phyloP scores from a whole-genome alignment of 768 basidiomycete species.

The Lanmaoa pseudosensibilis region DNA sequence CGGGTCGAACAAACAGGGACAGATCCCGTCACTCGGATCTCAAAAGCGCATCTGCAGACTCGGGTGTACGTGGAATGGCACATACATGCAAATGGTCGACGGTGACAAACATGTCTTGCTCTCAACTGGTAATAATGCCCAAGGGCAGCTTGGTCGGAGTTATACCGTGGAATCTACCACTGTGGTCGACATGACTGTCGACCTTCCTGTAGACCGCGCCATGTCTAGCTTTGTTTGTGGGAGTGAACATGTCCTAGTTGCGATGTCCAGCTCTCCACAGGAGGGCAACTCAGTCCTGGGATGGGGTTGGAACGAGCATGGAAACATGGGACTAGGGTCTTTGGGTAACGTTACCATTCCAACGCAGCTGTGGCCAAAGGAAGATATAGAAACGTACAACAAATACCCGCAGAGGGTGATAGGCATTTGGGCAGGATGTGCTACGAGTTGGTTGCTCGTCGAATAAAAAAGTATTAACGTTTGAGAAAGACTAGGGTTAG shows the following conservation, averaged over 20 bases:
- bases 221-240: slow-evolving; percentile 60
- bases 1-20: slow-evolving; percentile 75
- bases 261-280: slow-evolving; percentile 16
- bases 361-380: slow-evolving; percentile 52
- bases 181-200: slow-evolving; percentile 6
- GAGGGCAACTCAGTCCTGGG: slow-evolving; percentile 57
- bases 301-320: slow-evolving; percentile 99
- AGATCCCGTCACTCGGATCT: slow-evolving; percentile 45
- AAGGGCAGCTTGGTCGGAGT: slow-evolving; percentile 65
- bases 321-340: slow-evolving; percentile 76
- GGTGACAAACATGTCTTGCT: slow-evolving; percentile 33
- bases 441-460: slow-evolving; percentile 35
- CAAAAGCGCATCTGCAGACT: slow-evolving; percentile 34
- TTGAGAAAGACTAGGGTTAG: background rate
- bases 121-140: slow-evolving; percentile 53
- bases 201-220: slow-evolving; percentile 26
- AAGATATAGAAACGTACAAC: slow-evolving; percentile 2
- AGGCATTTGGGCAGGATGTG: slow-evolving; percentile 32
- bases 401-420: slow-evolving; percentile 17
- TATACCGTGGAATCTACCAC: background rate
- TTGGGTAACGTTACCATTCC: slow-evolving; percentile 54
- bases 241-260: slow-evolving; percentile 77
- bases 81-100: slow-evolving; percentile 45
- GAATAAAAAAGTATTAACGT: slow-evolving; percentile 17
- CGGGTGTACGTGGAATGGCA: slow-evolving; percentile 80